Base-by-base conservation (phyloP, 345 rosid genomes). In the Hirschfeldia incana region DNA sequence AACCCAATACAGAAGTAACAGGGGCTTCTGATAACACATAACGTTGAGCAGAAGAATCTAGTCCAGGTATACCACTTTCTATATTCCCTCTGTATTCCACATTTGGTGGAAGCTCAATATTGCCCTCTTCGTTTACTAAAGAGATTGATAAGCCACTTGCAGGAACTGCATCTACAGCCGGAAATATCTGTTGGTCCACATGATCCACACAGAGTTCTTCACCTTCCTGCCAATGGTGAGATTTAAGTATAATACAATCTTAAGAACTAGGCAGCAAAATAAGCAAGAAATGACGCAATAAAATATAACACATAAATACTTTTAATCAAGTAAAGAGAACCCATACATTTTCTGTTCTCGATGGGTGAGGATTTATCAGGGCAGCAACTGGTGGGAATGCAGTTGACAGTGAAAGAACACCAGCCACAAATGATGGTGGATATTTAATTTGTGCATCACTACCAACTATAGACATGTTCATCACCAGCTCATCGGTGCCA, bases 21-120 rank as follows among this genome's bases (percentile, higher is more conserved):
- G 74, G 34, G 33, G 86, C 82, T 75, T 89, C 90, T 72, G 95
- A 85, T 44, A 85, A 74, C 62, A 86, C 83, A 77, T 87, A 88
- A 72, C 81, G 75, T 70, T 37, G 89, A 64, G 84, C 85, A 85
- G 88, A 84, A 78, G 97, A 87, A 78, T 84, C 87, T 46, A 94
- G 84, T 72, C 97, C 97, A 78, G 97, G 98, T 75, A 94, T 92
- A 80, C 82, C 92, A 83, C 85, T 85, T 76, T 87, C 97, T 65
- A 76, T 33, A 80, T 84, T 84, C 42, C 80, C 86, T 62, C 73
- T 67, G 70, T 78, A 88, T 62, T 78, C 88, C 68, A 51, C 60
- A 74, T 84, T 85, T 79, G 87, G 82, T 21, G 88, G 80, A 70
- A 83, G 17, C 66, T 72, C 76, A 60, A 61, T 28, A 62, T 65